Conservation (phyloP, 257 asterid genomes). For the Solanum pinnatisectum region DNA sequence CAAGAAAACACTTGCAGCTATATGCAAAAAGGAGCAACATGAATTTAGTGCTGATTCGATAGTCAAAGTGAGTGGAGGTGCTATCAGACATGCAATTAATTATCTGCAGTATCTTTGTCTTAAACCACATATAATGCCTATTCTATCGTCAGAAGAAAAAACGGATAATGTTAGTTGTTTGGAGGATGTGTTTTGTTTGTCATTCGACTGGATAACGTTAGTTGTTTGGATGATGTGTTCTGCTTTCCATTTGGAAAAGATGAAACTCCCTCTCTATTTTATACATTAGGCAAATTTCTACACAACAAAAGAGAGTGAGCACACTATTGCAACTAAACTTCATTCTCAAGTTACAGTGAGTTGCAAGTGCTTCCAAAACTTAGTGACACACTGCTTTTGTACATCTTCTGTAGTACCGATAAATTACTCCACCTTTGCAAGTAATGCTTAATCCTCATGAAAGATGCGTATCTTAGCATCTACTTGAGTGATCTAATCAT, state of each 20-base stretch:
- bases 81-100: constrained; percentile 14
- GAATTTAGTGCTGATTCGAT: constrained; percentile 55
- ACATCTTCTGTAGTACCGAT: neutral
- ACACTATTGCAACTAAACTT: constrained; percentile 3
- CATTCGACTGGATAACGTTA: too few relatives aligned
- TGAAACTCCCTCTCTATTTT: constrained; percentile 38
- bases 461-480: neutral
- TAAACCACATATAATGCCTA: constrained; percentile 28
- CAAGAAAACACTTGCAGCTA: constrained; percentile 52
- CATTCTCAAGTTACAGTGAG: neutral
- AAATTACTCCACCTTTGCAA: neutral
- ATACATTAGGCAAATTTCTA: constrained; percentile 89
- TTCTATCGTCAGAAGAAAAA: constrained; percentile 27
- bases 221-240: too few relatives aligned
- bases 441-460: neutral
- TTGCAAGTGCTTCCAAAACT: neutral
- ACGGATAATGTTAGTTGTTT: constrained; percentile 15
- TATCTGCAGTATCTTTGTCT: constrained; percentile 59
- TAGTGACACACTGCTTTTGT: neutral
- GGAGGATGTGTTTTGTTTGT: neutral
- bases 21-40: constrained; percentile 52
- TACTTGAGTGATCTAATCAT: neutral
- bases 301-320: constrained; percentile 62
- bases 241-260: too few relatives aligned
- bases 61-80: constrained; percentile 86